These are phyloP conservation scores for Diphasiastrum complanatum DNA, from an alignment of 83 land plant genomes.

Conservation along the genomic window DNA sequence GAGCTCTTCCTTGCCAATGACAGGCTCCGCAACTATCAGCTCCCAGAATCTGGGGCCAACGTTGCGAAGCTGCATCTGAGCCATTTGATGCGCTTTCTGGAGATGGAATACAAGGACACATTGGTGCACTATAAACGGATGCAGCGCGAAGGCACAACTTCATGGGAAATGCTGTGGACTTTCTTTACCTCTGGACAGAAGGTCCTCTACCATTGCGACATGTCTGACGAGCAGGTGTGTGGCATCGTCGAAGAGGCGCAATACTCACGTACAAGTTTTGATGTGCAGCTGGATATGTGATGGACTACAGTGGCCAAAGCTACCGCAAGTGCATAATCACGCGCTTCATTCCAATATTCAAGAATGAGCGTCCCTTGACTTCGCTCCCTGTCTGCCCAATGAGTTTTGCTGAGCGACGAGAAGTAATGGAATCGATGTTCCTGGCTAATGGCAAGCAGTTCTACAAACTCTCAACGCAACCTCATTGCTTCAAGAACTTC, in stretches of 20 bases:
- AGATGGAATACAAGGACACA: constrained; percentile 15
- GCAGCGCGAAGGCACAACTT: neutral
- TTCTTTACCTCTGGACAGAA: constrained; percentile 9
- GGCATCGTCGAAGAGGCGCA: neutral
- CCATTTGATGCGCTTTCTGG: constrained; percentile 16
- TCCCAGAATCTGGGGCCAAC: neutral
- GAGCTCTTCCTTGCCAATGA: neutral
- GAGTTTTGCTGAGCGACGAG: neutral
- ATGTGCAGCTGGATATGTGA: neutral
- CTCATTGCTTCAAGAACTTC: constrained; percentile 3
- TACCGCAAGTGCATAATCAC: neutral
- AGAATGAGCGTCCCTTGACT: constrained; percentile 4
- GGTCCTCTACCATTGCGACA: constrained; percentile 3
- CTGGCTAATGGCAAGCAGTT: constrained; percentile 8
- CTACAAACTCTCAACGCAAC: neutral
- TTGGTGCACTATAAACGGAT: constrained; percentile 5
- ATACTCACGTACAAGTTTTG: neutral
- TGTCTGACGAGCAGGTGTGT: neutral
- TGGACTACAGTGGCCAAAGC: neutral
- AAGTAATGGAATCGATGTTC: neutral
- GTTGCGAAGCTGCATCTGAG: neutral
- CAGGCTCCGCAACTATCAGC: neutral
- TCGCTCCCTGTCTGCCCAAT: constrained; percentile 6
- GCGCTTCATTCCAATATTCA: neutral
- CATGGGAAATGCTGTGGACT: constrained; percentile 15